Base-by-base conservation (phyloP, 2,329 filamentous ascomycete genomes). In the Dothistroma septosporum region DNA sequence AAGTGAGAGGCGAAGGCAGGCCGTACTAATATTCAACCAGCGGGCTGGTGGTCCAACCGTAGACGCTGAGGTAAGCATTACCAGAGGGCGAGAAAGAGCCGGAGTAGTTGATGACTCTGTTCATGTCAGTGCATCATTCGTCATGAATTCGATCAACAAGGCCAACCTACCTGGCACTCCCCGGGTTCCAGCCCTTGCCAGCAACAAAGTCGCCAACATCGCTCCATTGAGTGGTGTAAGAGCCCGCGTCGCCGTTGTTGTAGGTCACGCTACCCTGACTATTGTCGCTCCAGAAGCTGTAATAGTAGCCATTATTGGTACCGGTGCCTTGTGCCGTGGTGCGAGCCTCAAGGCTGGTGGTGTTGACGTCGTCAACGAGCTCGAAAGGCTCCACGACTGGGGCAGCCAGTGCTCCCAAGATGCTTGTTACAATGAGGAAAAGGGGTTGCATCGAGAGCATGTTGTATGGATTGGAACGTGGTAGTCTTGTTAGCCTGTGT, bases 201-300 rank as follows among this genome's bases (percentile, higher is more conserved):
- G 44, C 53, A n/a, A 55, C 33, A 46, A 50, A 37, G 54, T 57
- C 46, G 28, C 53, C 53, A 21, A 46, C 11, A n/a, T 21, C 19
- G 24, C 28, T 22, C 53, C 53, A 55, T 22, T 31, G 32, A 11
- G 35, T 19, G 53, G 28, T 55, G 22, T 55, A 55, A 10, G 22
- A 22, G 19, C 58, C 58, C 2, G 19, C 58, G 4, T 32, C 71
- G 21, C 77, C 79, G 72, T 85, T 86, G 69, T 79, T 83, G 76
- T 86, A 86, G 44, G 75, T 80, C 8, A 82, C 80, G 47, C 74
- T 69, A 41, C 75, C 78, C 12, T 16, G 14, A n/a, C 73, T 76
- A 32, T 80, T 79, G 61, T 86, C 83, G 58, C 79, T 83, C 82
- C 82, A 87, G 76, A 79, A 85, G 9, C 81, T 83, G 73, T 83